Conservation (phyloP, 495 filamentous ascomycete species). For the Haplographium delicatum region DNA sequence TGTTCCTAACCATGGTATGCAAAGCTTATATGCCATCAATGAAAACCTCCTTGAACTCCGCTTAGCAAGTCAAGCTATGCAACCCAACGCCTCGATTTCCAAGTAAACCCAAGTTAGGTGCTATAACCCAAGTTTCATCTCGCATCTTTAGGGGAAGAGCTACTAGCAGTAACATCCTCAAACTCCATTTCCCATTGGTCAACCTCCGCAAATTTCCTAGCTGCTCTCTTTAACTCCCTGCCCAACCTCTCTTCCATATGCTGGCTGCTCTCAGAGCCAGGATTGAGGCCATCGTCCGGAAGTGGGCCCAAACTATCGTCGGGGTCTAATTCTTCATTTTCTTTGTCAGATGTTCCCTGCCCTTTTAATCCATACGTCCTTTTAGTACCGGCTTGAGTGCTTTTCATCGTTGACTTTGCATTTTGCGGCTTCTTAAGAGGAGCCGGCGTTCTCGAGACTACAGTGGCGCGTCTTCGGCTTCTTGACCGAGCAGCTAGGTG, state of each 20-base stretch:
- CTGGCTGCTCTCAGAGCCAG: conserved; percentile 19
- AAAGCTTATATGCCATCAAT: not conserved
- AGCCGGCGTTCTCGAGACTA: conserved; percentile 28
- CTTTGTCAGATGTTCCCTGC: conserved; percentile 37
- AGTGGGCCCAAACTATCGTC: conserved; percentile 29
- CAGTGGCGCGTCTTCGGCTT: conserved; percentile 13
- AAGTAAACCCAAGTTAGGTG: too few relatives aligned
- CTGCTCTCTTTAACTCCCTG: conserved; percentile 36
- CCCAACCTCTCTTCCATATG: conserved; percentile 25
- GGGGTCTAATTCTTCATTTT: conserved; percentile 35
- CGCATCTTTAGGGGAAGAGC: conserved; percentile 32
- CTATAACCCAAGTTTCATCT: too few relatives aligned
- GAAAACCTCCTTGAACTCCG: not conserved
- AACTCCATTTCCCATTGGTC: conserved; percentile 72
- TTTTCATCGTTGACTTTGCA: conserved; percentile 9
- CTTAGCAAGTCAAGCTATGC: not conserved
- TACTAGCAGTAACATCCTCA: conserved; percentile 49
- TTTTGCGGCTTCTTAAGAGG: conserved; percentile 22
- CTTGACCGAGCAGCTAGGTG: conserved; percentile 16
- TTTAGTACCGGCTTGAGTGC: conserved; percentile 15
- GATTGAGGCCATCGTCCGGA: conserved; percentile 24
- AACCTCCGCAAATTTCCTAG: conserved; percentile 59
- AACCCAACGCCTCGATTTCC: not conserved
- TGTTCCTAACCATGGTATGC: not conserved
- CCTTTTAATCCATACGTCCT: conserved; percentile 17